These are phyloP conservation scores for Kwoniella europaea DNA, from an alignment of 768 basidiomycete species.

Conservation along the genomic window DNA sequence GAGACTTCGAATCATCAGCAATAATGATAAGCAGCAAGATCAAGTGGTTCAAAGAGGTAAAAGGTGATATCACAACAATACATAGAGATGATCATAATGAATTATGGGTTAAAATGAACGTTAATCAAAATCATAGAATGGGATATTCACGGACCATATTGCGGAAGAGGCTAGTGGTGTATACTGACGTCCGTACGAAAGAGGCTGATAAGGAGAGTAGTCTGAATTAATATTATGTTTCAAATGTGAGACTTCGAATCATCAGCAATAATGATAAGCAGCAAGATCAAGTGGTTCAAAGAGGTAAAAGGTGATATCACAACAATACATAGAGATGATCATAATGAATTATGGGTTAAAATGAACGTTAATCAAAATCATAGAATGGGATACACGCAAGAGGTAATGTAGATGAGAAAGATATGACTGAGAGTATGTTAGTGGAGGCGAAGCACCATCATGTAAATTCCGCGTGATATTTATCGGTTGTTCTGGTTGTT, in stretches of 20 bases:
- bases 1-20: neutral
- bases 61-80: conserved; percentile 9
- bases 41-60: neutral
- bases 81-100: conserved; percentile 6
- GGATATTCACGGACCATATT: neutral
- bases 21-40: neutral
- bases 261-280: neutral
- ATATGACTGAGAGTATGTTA: neutral
- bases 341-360: neutral
- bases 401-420: neutral
- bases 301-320: neutral
- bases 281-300: neutral
- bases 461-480: neutral
- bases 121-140: no score
- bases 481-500: conserved; percentile 50
- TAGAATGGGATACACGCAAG: neutral
- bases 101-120: no score
- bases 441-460: neutral
- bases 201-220: conserved; percentile 3
- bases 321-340: conserved; percentile 12
- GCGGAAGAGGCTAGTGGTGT: neutral
- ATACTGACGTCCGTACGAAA: neutral
- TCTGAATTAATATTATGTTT: conserved; percentile 15
- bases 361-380: neutral
- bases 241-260: neutral